Percentiles rank a stretch among this genome's conserved stretches.
Conservation (phyloP, 495 filamentous ascomycete genomes). For the Penicillium robsamsonii region DNA sequence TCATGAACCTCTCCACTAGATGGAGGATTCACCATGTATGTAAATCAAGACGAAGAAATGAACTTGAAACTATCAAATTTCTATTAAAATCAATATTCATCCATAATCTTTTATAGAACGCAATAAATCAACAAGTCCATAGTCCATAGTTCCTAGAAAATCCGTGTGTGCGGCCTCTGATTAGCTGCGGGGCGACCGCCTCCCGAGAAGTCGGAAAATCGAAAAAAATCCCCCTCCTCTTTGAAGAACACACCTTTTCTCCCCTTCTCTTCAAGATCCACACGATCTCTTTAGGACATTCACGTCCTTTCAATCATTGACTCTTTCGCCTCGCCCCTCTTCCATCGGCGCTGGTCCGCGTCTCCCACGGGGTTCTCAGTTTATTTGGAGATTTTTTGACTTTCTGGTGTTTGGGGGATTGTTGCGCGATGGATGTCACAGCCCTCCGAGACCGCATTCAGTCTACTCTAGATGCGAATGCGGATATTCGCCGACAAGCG, state of each 20-base stretch:
- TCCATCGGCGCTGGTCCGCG: conserved; percentile 16
- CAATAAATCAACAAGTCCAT: neutral
- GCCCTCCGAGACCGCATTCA: conserved; percentile 83
- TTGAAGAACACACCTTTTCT: conserved; percentile 5
- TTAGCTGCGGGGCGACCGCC: conserved; percentile 46
- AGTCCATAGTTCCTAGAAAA: conserved; percentile 13
- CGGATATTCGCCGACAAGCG: conserved; percentile 78
- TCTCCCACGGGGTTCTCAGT: conserved; percentile 20
- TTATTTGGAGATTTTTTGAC: conserved; percentile 22
- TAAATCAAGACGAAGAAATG: conserved; percentile 3
- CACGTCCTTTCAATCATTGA: conserved; percentile 18
- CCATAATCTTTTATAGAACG: neutral
- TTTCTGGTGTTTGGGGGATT: conserved; percentile 36
- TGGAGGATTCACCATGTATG: neutral
- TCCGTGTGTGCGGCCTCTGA: conserved; percentile 40
- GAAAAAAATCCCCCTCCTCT: conserved; percentile 28
- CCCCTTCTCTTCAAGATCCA: conserved; percentile 23
- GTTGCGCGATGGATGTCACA: conserved; percentile 76
- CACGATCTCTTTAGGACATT: conserved; percentile 22
- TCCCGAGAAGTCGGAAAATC: conserved; percentile 35
- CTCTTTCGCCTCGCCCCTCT: conserved; percentile 2
- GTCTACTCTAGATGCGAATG: conserved; percentile 81
- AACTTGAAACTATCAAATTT: neutral
- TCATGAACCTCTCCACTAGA: neutral
- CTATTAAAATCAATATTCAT: neutral